A percentile compares a stretch with the other conserved stretches of the same genome.
Evolutionary conservation across 129 eudicot species (phyloP).

Genomic region (Solidago caesia): DNA sequence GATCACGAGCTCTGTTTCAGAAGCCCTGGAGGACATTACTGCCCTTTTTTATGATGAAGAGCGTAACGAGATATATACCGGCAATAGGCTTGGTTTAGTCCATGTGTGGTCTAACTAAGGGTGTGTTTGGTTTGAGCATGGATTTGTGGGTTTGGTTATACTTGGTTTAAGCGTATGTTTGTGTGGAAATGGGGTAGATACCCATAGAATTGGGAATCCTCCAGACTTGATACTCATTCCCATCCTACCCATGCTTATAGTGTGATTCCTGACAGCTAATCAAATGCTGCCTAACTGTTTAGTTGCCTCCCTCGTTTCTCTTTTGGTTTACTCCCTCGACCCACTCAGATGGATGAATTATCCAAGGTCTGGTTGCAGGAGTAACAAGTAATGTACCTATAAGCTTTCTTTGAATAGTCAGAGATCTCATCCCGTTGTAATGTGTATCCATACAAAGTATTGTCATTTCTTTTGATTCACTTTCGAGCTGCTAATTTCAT

Average conservation of each 20-base stretch:
- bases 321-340: slow-evolving; percentile 1
- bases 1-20: slow-evolving; percentile 64
- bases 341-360: slow-evolving; percentile 18
- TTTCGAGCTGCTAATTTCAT: slow-evolving; percentile 13
- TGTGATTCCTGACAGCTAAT: neutral
- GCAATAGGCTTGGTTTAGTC: slow-evolving; percentile 82
- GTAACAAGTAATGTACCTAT: slow-evolving; percentile 20
- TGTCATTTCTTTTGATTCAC: neutral
- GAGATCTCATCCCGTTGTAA: slow-evolving; percentile 4
- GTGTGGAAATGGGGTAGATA: neutral
- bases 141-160: neutral
- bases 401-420: neutral
- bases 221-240: neutral
- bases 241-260: neutral
- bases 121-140: slow-evolving; percentile 9
- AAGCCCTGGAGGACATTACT: slow-evolving; percentile 91
- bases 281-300: slow-evolving; percentile 5
- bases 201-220: slow-evolving; percentile 6
- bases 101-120: slow-evolving; percentile 90
- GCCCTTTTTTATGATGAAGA: slow-evolving; percentile 95
- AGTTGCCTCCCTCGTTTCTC: neutral
- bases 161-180: too few species aligned
- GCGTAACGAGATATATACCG: slow-evolving; percentile 93
- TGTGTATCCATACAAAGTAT: slow-evolving; percentile 4
- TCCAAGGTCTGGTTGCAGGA: slow-evolving; percentile 15